Evolutionary conservation across 768 basidiomycete species (phyloP), one percentile per base, ranked within the genome.

Genomic region (Fomitopsis serialis): DNA sequence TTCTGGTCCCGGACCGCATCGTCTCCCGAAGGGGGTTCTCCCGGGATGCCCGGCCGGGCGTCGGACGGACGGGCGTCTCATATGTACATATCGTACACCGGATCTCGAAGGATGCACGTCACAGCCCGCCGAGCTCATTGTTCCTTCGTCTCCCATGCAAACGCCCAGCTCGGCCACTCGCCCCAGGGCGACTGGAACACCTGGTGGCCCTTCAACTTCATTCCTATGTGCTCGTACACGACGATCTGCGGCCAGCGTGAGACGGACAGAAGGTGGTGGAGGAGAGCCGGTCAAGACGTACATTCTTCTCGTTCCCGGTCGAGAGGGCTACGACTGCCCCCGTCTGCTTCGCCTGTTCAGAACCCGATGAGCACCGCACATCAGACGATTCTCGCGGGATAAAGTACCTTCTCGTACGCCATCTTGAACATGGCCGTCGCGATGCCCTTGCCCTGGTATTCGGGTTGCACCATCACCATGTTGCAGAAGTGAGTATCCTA

Each of bases 151-250:
- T 56, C 47, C 48, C 49, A 45, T 17, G 35, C 17, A 37, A 61
- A 61, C 45, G 55, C 53, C 59, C 59, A 61, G 22, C 53, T 15
- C 1, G 44, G 42, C 60, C 60, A 61, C 48, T 61, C 55, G 8
- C 44, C 40, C 60, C 57, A 58, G 12, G 57, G 57, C 46, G 60
- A 61, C 9, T 50, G 53, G 47, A 58, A 56, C 8, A 55, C 42
- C 35, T 17, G 37, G 27, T 56, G 43, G 2, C 57, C 60, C 23
- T 45, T 42, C 22, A 50, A 34, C 45, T 19, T 50, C 37, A 61
- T 54, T 1, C 60, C 60, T 10, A 61, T 48, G 40, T 52, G 58
- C 51, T 57, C 37, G 45, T 57, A 61, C 10, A 61, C 54, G 17
- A 42, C 37, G n/a, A 58, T 47, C 60, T 61, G 53, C 3, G 24